phyloP scores from a whole-genome alignment of 768 basidiomycete species.

The Fistulinella prunicolor region DNA sequence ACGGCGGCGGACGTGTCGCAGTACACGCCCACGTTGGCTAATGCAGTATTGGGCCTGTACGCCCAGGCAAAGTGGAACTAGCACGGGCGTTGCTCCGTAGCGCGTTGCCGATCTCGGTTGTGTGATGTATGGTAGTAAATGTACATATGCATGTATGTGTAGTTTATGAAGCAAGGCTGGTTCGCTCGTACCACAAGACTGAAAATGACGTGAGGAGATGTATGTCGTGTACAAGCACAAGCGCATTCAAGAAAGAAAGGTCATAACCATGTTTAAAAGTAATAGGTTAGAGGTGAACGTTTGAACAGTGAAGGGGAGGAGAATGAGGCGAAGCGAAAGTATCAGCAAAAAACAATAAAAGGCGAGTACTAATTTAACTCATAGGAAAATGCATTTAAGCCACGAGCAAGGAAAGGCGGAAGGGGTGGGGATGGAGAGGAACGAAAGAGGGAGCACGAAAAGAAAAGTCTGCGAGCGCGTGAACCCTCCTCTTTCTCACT shows the following conservation, averaged over 20 bases:
- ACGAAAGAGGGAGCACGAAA: not conserved
- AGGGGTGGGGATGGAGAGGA: too few relatives aligned
- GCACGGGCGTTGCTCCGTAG: too few relatives aligned
- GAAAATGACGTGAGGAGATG: too few relatives aligned
- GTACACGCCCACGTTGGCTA: conserved; percentile 48
- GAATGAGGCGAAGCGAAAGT: not conserved
- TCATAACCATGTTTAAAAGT: conserved; percentile 1
- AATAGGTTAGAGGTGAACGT: conserved; percentile 16
- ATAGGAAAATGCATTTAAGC: too few relatives aligned
- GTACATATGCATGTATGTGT: too few relatives aligned
- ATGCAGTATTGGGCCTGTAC: conserved; percentile 39
- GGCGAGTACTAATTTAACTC: too few relatives aligned
- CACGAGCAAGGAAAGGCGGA: too few relatives aligned
- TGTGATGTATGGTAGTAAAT: not conserved
- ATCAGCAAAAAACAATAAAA: too few relatives aligned
- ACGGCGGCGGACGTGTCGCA: conserved; percentile 47
- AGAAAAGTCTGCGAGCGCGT: not conserved
- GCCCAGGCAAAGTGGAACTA: conserved; percentile 36
- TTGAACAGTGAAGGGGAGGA: not conserved
- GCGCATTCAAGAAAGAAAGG: not conserved
- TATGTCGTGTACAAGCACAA: conserved; percentile 4
- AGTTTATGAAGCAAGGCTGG: too few relatives aligned
- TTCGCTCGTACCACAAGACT: too few relatives aligned
- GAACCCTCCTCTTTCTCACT: too few relatives aligned
- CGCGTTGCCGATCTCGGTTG: too few relatives aligned